A percentile compares a stretch with the other conserved stretches of the same genome.
phyloP scores from a whole-genome alignment of 2,329 filamentous ascomycete species.

The Teratosphaeria zuluensis region DNA sequence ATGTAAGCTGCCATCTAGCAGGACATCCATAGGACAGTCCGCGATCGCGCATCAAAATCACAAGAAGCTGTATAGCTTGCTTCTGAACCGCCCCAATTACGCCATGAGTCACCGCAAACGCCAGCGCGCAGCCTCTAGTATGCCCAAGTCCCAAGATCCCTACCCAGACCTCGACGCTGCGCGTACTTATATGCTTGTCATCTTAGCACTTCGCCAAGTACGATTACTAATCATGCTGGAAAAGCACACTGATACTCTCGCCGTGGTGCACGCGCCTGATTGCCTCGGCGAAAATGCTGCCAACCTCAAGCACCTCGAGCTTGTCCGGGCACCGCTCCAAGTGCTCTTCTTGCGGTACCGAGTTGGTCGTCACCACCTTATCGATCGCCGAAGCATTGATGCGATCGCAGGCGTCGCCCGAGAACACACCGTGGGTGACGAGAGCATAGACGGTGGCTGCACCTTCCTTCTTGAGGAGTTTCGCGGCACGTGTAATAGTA shows the following conservation, averaged over 20 bases:
- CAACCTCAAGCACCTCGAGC: slow-evolving; percentile 83
- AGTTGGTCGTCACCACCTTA: slow-evolving; percentile 82
- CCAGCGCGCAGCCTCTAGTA: neutral
- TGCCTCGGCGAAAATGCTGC: slow-evolving; percentile 81
- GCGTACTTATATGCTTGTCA: neutral
- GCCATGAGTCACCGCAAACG: neutral
- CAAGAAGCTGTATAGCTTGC: neutral
- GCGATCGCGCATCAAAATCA: neutral
- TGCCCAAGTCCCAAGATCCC: neutral
- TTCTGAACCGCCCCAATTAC: neutral
- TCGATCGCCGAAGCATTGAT: slow-evolving; percentile 91
- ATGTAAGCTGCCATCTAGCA: neutral
- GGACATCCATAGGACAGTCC: neutral
- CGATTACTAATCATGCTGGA: slow-evolving; percentile 59
- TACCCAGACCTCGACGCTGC: neutral
- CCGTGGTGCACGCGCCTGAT: slow-evolving; percentile 95
- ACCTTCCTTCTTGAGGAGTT: slow-evolving; percentile 87
- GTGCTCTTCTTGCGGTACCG: slow-evolving; percentile 80
- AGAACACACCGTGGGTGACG: slow-evolving; percentile 89
- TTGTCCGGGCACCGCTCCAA: slow-evolving; percentile 60
- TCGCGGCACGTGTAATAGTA: slow-evolving; percentile 91
- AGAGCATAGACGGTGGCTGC: slow-evolving; percentile 86
- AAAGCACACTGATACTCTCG: slow-evolving; percentile 93
- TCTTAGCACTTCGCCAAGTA: neutral
- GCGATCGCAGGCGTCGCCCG: slow-evolving; percentile 84